phyloP scores from a whole-genome alignment of 495 filamentous ascomycete species.

The Choiromyces venosus region DNA sequence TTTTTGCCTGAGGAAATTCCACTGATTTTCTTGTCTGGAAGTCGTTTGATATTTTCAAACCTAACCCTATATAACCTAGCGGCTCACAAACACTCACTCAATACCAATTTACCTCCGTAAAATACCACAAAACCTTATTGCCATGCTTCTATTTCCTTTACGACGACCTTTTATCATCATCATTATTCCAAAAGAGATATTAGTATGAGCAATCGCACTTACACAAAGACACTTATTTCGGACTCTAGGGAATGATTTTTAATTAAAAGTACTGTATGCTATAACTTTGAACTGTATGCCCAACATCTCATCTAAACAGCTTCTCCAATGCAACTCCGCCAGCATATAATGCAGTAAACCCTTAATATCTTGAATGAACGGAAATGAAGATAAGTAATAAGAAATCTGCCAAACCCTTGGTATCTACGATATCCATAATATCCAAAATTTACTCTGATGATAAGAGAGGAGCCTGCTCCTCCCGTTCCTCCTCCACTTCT shows the following conservation, averaged over 20 bases:
- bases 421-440: not conserved
- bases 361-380: not conserved
- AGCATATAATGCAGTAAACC: not conserved
- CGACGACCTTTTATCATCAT: not conserved
- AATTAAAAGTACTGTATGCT: not conserved
- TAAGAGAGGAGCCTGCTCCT: not conserved
- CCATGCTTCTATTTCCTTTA: not conserved
- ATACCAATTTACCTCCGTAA: not conserved
- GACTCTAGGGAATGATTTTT: not conserved
- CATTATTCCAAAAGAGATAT: not conserved
- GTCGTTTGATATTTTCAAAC: not conserved
- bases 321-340: not conserved
- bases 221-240: not conserved
- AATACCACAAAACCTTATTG: too few species aligned
- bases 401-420: not conserved
- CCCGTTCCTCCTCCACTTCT: conserved; percentile 8
- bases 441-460: not conserved
- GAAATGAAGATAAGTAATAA: not conserved
- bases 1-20: conserved; percentile 8
- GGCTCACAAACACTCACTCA: not conserved
- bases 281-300: not conserved
- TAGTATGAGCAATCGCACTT: not conserved
- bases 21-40: not conserved
- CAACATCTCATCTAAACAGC: not conserved
- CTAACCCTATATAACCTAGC: not conserved